These are phyloP conservation scores for Abrus pulchellus DNA, from an alignment of 306 rosid genomes.

Conservation along the genomic window DNA sequence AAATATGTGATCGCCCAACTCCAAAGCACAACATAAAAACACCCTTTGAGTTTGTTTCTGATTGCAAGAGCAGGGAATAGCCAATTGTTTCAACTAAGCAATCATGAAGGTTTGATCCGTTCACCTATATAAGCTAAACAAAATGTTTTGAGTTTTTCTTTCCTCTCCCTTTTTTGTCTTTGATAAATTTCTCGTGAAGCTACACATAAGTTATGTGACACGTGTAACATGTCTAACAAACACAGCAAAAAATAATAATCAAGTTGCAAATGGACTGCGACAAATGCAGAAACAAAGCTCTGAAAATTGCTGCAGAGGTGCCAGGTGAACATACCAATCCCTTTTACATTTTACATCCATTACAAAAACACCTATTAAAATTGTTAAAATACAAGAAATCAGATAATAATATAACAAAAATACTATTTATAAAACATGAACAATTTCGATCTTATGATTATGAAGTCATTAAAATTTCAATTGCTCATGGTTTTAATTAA, in stretches of 20 bases:
- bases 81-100: not conserved
- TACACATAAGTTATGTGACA: not conserved
- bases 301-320: constrained; percentile 45
- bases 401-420: too few species aligned
- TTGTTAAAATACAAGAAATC: too few species aligned
- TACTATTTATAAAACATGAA: too few species aligned
- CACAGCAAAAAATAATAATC: constrained; percentile 51
- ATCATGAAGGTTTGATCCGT: constrained; percentile 45
- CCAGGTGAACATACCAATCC: constrained; percentile 40
- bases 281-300: constrained; percentile 54
- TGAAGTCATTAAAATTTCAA: too few species aligned
- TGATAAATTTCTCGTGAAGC: not conserved
- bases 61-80: not conserved
- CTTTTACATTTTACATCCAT: not conserved
- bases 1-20: not conserved
- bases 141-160: not conserved
- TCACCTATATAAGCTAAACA: not conserved
- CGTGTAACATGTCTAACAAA: constrained; percentile 3
- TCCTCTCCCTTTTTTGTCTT: not conserved
- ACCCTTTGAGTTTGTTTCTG: constrained; percentile 7
- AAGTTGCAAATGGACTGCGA: constrained; percentile 48
- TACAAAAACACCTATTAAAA: too few species aligned
- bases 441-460: too few species aligned
- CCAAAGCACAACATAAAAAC: constrained; percentile 32
- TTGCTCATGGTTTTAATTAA: too few species aligned